phyloP scores from a whole-genome alignment of 345 rosid species.

The Gossypium longicalyx region DNA sequence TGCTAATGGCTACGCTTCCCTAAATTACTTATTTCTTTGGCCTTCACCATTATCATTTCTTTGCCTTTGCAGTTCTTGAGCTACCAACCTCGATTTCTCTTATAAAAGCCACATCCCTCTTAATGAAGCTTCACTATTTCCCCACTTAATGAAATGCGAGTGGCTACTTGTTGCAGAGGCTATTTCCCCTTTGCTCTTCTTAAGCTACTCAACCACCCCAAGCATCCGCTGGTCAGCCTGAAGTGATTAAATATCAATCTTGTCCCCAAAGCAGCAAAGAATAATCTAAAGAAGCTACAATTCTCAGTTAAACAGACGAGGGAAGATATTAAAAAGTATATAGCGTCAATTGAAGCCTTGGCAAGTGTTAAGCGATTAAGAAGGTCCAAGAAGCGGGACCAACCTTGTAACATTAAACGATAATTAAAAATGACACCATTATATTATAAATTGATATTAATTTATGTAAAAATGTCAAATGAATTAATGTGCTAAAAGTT shows the following conservation, averaged over 20 bases:
- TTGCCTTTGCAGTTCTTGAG: background rate
- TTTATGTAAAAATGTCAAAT: too few relatives aligned
- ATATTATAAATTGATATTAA: too few relatives aligned
- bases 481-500: too few relatives aligned
- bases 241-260: background rate
- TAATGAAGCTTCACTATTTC: background rate
- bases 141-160: background rate
- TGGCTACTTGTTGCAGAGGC: too few relatives aligned
- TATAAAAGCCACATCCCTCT: background rate
- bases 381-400: too few relatives aligned
- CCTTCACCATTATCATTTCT: background rate
- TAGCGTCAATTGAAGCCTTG: background rate
- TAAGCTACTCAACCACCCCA: background rate
- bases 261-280: background rate
- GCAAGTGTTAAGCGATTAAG: background rate
- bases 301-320: background rate
- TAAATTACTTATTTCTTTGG: background rate
- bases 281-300: background rate
- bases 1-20: background rate
- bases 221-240: background rate
- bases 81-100: background rate
- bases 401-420: too few relatives aligned
- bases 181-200: too few relatives aligned
- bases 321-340: background rate
- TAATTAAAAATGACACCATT: too few relatives aligned